phyloP scores from a whole-genome alignment of 805 yeast species.

The Komagataella ulmi region DNA sequence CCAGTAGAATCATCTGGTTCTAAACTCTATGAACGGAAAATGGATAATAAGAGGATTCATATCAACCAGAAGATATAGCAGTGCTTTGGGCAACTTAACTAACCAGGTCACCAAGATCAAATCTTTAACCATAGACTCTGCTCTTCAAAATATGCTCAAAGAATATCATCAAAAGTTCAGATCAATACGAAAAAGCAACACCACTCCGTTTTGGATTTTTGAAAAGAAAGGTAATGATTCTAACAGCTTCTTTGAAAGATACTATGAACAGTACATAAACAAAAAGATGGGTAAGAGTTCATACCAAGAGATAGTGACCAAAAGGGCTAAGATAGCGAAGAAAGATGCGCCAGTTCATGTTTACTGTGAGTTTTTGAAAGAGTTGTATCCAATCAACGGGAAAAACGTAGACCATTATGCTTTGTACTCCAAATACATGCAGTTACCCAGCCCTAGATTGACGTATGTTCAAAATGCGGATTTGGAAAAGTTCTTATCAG shows the following conservation, averaged over 20 bases:
- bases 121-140: background rate
- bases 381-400: background rate
- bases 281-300: background rate
- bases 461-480: background rate
- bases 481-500: background rate
- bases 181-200: background rate
- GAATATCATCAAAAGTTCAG: background rate
- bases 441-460: background rate
- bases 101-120: background rate
- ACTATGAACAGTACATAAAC: background rate
- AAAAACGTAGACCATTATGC: background rate
- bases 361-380: background rate
- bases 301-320: background rate
- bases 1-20: background rate
- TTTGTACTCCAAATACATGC: background rate
- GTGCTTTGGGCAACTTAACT: background rate
- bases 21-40: background rate
- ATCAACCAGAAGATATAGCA: background rate
- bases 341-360: background rate
- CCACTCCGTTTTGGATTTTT: background rate
- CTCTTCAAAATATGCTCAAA: background rate
- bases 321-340: background rate
- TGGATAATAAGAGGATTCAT: background rate
- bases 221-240: background rate
- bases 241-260: background rate